Evolutionary conservation across 2,329 filamentous ascomycete species (phyloP), one percentile per base, ranked within the genome.

Genomic region (Botrytis cinerea): DNA sequence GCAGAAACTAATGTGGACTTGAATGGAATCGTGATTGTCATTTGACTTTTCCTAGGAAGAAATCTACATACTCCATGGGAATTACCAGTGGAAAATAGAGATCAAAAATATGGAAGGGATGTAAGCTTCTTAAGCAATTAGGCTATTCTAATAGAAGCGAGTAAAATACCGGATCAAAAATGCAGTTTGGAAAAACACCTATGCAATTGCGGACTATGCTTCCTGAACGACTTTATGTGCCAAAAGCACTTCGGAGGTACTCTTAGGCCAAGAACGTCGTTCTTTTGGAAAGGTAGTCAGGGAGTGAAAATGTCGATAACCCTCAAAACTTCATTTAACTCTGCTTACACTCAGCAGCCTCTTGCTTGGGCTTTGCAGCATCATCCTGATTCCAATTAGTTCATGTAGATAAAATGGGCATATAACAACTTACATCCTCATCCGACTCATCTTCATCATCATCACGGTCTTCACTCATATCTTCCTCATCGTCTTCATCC

Each of bases 261-360:
- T 64, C 48, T 32, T 46, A 59, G 71, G 71, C 51, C 48, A 68
- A 57, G 38, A 32, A 62, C 35, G 25, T 68, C 62, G 62, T 69
- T 40, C 32, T n/a, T 57, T 57, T 57, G 12, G n/a, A 40, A 60
- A 68, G 45, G 40, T 54, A 38, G 48, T 61, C 38, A 69, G 46
- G 59, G 28, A 60, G 69, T 61, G 60, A 66, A 45, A 66, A 57
- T 64, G n/a, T 64, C 68, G 48, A 66, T 63, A 45, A 64, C 40
- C 16, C 51, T 59, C 59, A 43, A 71, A 40, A 63, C 22, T 40
- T 18, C 64, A 73, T 78, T 87, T 89, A 97, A 86, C 93, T 97
- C 86, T 97, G 94, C 88, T 97, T 97, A 90, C 94, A 97, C 86
- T 97, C 94, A 78, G 94, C 93, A 78, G 94, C 91, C 85, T 97